Percentiles rank a stretch among this genome's conserved stretches.
phyloP scores from a whole-genome alignment of 768 basidiomycete genomes.

The Tulasnella sp. region DNA sequence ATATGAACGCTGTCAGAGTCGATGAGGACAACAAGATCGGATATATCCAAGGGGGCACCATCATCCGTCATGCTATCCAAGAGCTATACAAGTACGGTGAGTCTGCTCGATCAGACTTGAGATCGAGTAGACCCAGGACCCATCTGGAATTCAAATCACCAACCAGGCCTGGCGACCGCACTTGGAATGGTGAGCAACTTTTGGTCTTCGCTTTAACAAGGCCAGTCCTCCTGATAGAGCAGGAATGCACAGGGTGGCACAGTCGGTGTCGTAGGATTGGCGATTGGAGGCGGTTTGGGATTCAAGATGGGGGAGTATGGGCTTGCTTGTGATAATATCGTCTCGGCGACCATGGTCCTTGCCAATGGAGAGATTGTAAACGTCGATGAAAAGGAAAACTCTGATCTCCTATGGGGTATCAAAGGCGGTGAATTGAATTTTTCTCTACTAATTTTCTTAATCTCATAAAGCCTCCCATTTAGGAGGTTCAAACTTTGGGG shows the following conservation, averaged over 20 bases:
- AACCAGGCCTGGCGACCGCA: conserved; percentile 2
- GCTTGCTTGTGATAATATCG: conserved; percentile 21
- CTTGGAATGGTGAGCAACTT: neutral
- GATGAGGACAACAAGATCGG: conserved; percentile 6
- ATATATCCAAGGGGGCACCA: conserved; percentile 8
- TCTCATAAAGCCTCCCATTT: neutral
- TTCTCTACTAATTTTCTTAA: neutral
- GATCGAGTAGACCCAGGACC: neutral
- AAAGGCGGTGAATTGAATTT: conserved; percentile 16
- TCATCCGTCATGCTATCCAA: neutral
- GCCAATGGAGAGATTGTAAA: conserved; percentile 8
- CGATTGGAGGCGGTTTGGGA: conserved; percentile 22
- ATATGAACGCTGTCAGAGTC: conserved; percentile 14
- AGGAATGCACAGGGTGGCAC: neutral
- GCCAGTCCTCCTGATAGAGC: conserved; percentile 31
- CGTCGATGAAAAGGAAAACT: neutral
- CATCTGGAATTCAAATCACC: neutral
- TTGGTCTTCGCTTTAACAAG: neutral
- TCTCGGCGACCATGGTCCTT: conserved; percentile 18
- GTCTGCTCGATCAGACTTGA: neutral
- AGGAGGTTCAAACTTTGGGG: conserved; percentile 10
- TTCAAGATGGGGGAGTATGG: conserved; percentile 21
- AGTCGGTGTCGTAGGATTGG: neutral
- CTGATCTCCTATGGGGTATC: conserved; percentile 19
- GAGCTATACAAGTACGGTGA: conserved; percentile 14